Evolutionary conservation across 805 yeast genomes (phyloP).

Genomic region (Teunomyces panamensis): DNA sequence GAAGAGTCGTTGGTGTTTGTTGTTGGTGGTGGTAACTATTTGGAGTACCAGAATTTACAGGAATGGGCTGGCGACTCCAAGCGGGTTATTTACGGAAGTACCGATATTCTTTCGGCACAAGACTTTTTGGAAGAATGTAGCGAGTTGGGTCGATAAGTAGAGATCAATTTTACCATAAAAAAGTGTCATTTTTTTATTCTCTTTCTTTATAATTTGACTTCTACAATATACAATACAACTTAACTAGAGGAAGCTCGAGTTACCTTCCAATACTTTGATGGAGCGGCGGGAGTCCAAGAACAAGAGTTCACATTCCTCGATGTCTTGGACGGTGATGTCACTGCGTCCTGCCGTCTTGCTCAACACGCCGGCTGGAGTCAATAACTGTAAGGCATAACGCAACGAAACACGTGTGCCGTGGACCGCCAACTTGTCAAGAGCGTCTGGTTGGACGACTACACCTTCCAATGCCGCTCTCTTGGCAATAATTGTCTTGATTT

Average conservation of each 20-base stretch:
- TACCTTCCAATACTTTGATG: conserved; percentile 60
- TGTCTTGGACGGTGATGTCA: conserved; percentile 65
- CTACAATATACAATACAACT: conserved; percentile 12
- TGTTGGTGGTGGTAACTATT: conserved; percentile 94
- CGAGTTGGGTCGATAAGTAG: conserved; percentile 37
- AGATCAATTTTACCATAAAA: background rate
- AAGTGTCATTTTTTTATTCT: background rate
- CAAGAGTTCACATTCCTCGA: conserved; percentile 78
- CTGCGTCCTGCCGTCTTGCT: conserved; percentile 70
- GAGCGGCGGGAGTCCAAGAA: conserved; percentile 87
- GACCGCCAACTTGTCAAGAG: conserved; percentile 68
- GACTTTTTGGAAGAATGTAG: conserved; percentile 69
- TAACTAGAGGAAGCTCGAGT: conserved; percentile 36
- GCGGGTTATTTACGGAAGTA: conserved; percentile 79
- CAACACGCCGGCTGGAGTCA: conserved; percentile 86
- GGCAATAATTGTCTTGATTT: conserved; percentile 75
- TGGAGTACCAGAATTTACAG: conserved; percentile 90
- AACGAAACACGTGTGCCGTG: conserved; percentile 77
- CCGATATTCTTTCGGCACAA: conserved; percentile 67
- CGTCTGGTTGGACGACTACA: conserved; percentile 61
- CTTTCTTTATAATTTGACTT: background rate
- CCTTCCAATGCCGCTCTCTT: conserved; percentile 80
- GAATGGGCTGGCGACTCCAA: conserved; percentile 62
- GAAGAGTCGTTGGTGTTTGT: conserved; percentile 84
- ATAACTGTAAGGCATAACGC: conserved; percentile 87